Evolutionary conservation across 257 asterid genomes (phyloP), one percentile per base, ranked within the genome.

Genomic region (Catharanthus roseus): DNA sequence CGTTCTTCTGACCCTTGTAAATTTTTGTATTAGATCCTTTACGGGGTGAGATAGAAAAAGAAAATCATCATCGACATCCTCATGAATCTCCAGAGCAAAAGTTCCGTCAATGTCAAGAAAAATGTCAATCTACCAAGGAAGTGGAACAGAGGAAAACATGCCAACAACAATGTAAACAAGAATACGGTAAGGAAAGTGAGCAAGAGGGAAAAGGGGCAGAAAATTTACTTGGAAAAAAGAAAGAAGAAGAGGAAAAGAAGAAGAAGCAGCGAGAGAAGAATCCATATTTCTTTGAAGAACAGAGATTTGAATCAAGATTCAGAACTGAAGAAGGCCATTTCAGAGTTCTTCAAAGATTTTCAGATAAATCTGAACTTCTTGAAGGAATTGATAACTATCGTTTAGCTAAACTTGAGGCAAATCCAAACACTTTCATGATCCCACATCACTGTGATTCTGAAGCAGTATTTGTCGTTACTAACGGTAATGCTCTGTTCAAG

Each of bases 381-480:
- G 34, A 39, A 31, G 90, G 86, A 54, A 77, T 85, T 45, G 86
- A 81, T 45, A 69, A 79, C 5, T 81, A 67, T 36, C 79, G 88
- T 0, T 44, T 85, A 6, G 80, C 81, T 0, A 39, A 79, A 2
- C 76, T 79, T 34, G 86, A 83, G 62, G 82, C 84, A 1, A 74
- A 83, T 54, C 86, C 87, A 3, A 68, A 56, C 15, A 77, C 90
- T 3, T 81, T 83, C 8, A 28, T 81, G 39, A 51, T 83, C 50
- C 88, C 90, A 68, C 81, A 85, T 77, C 86, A 85, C 58, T 41
- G 60, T 54, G 88, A 85, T 49, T 78, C 81, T 54, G 90, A 85
- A 42, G 34, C 73, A 0, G 16, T 83, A 6, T 15, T 71, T 42
- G 51, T 78, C 34, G 83, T 83, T 1, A 67, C 73, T 61, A 39